A percentile compares a stretch with the other conserved stretches of the same genome.
These are phyloP conservation scores for Colletotrichum spinosum DNA, from an alignment of 2,329 filamentous ascomycete genomes.

Conservation along the genomic window DNA sequence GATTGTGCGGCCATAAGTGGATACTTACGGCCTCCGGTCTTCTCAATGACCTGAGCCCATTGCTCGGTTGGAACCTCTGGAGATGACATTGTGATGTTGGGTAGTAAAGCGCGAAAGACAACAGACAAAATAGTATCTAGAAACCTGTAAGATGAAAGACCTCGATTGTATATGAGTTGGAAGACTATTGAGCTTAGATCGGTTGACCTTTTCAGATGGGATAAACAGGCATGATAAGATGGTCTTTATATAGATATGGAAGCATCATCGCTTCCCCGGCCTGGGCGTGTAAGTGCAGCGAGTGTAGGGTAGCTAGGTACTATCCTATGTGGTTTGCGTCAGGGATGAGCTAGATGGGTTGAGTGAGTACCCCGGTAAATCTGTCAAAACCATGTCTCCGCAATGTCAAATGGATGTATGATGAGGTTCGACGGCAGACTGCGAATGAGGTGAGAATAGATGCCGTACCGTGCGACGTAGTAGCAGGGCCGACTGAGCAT, in stretches of 20 bases:
- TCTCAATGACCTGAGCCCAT: slow-evolving; percentile 91
- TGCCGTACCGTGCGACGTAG: slow-evolving; percentile 10
- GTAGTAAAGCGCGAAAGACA: background rate
- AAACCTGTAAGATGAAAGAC: slow-evolving; percentile 12
- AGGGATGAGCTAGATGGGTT: slow-evolving; percentile 13
- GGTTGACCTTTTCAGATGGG: slow-evolving; percentile 26
- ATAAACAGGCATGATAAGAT: slow-evolving; percentile 7
- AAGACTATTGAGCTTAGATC: slow-evolving; percentile 30
- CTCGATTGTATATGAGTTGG: slow-evolving; percentile 13
- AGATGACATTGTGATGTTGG: slow-evolving; percentile 25
- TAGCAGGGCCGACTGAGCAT: slow-evolving; percentile 31
- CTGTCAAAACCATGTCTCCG: slow-evolving; percentile 11
- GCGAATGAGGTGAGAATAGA: slow-evolving; percentile 6
- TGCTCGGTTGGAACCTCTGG: slow-evolving; percentile 77
- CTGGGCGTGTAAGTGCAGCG: slow-evolving; percentile 24
- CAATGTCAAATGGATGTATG: background rate
- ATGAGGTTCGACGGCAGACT: background rate
- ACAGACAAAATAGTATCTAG: slow-evolving; percentile 10
- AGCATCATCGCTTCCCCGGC: slow-evolving; percentile 28
- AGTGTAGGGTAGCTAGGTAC: slow-evolving; percentile 13
- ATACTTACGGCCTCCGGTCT: slow-evolving; percentile 76
- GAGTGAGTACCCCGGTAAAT: slow-evolving; percentile 20
- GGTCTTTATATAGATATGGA: slow-evolving; percentile 32
- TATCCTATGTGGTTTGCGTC: slow-evolving; percentile 19
- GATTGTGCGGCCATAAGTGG: background rate